Conservation (phyloP, 2,329 filamentous ascomycete species). For the Penicillium sp. region DNA sequence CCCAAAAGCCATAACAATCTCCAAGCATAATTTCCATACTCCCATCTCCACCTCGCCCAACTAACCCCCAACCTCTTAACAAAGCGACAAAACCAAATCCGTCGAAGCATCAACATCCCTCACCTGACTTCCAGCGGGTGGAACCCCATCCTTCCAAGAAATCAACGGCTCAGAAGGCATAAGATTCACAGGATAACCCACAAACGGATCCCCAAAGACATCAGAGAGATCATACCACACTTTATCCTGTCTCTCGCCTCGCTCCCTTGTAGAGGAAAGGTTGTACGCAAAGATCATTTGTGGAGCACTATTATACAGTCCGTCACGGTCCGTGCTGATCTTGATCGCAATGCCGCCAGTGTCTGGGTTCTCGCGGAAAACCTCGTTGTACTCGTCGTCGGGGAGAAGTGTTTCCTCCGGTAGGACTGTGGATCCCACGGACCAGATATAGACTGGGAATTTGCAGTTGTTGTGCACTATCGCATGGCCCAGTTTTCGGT, state of each 20-base stretch:
- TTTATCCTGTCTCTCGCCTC: neutral
- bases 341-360: conserved; percentile 45
- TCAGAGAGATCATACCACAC: conserved; percentile 47
- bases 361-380: conserved; percentile 32
- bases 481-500: conserved; percentile 27
- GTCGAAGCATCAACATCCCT: conserved; percentile 17
- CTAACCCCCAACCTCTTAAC: conserved; percentile 10
- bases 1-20: neutral
- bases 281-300: conserved; percentile 46
- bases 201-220: conserved; percentile 46
- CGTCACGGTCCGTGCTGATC: conserved; percentile 35
- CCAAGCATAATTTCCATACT: neutral
- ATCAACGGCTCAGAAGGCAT: conserved; percentile 24
- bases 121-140: conserved; percentile 32
- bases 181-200: conserved; percentile 26
- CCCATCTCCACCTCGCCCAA: neutral
- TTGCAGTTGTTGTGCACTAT: conserved; percentile 37
- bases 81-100: conserved; percentile 29
- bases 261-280: conserved; percentile 23
- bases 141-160: conserved; percentile 33
- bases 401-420: conserved; percentile 24
- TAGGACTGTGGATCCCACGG: conserved; percentile 30
- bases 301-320: conserved; percentile 33
- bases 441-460: conserved; percentile 38
- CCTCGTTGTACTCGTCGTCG: conserved; percentile 32